Evolutionary conservation across 805 yeast genomes (phyloP).

Genomic region (Sugiyamaella americana): DNA sequence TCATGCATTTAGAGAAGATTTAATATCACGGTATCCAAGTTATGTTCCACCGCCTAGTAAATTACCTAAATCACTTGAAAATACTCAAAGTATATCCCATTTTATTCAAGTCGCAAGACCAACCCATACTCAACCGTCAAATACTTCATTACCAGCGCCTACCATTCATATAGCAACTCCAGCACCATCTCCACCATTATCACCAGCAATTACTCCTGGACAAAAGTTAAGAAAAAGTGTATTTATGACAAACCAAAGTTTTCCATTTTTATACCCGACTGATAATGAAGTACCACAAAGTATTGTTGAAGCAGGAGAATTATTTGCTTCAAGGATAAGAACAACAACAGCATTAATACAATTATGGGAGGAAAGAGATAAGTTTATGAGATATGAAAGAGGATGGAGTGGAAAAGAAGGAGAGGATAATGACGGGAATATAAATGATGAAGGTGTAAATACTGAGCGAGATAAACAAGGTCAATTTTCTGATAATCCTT

Average conservation of each 20-base stretch:
- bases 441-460: neutral
- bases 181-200: conserved; percentile 71
- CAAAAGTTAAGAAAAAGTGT: conserved; percentile 32
- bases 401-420: conserved; percentile 40
- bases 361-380: conserved; percentile 63
- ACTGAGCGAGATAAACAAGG: no score
- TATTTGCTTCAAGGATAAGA: conserved; percentile 55
- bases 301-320: conserved; percentile 69
- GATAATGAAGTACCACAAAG: conserved; percentile 57
- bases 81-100: conserved; percentile 52
- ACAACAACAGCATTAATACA: conserved; percentile 66
- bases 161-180: conserved; percentile 77
- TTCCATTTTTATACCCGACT: conserved; percentile 61
- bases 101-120: conserved; percentile 55
- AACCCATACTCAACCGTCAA: conserved; percentile 37
- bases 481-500: no score
- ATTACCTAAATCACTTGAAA: conserved; percentile 42
- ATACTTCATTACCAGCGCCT: conserved; percentile 45
- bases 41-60: conserved; percentile 47
- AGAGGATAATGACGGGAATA: neutral
- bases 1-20: conserved; percentile 68
- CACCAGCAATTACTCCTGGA: conserved; percentile 38
- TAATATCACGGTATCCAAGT: conserved; percentile 70
- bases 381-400: conserved; percentile 67
- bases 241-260: conserved; percentile 59